Base-by-base conservation (phyloP, 2,329 filamentous ascomycete genomes). In the Hymenoscyphus infarciens region DNA sequence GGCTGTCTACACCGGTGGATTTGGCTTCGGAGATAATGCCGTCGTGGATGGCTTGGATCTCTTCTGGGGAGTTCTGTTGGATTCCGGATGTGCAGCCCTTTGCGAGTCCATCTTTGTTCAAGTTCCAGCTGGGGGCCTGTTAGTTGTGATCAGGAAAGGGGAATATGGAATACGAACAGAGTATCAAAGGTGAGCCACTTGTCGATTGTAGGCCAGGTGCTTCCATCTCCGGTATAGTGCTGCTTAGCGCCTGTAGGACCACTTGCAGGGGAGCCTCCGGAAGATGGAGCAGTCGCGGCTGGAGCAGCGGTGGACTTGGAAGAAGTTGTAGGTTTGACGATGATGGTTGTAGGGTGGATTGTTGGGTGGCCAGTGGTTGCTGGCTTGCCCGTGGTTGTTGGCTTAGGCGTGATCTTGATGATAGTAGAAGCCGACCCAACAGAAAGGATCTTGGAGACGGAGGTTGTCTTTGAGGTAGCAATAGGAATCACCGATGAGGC, bases 1-100 rank as follows among this genome's bases (percentile, higher is more conserved):
- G 67, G 38, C 67, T 66, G 63, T 74, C 71, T 22, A 75, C 67
- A 6, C 22, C 25, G 8, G 56, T 52, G 10, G 16, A 10, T 5
- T 22, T 42, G 19, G 59, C 10, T 1, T 35, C 62, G 38, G 49
- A 53, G 8, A 55, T 1, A 56, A 64, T 64, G 15, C 29, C 60
- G 25, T 33, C n/a, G 3, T 58, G n/a, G 49, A 64, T 56, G 33
- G 22, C 22, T 22, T 16, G 22, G 29, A 56, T 61, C 13, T 64
- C 62, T 8, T 54, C n/a, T 15, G 59, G 55, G 8, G 33, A 56
- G 53, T 64, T 64, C 35, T 58, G 29, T 52, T 42, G 10, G 35
- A 54, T 49, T n/a, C 38, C 52, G 5, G 35, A 15, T 11, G n/a
- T 25, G 33, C 42, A 49, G 29, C 33, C 33, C 16, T 49, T 57